Percentiles rank a stretch among this genome's conserved stretches.
These are phyloP conservation scores for Smittium culicis DNA, from an alignment of 371 early-diverging fungal species.

Conservation along the genomic window DNA sequence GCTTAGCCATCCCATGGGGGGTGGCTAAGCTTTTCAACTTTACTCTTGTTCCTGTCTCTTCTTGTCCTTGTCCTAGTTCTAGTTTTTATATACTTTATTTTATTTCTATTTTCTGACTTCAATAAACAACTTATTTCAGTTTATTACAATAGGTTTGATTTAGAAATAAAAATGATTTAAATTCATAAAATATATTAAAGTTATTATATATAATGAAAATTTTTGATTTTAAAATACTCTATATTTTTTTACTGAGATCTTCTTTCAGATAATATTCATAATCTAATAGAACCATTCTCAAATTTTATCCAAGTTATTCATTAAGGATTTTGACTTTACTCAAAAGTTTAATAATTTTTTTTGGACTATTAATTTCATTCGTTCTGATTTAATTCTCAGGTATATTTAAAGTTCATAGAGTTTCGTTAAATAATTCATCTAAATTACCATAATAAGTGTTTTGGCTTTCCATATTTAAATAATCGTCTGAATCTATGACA, in stretches of 20 bases:
- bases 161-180: not conserved
- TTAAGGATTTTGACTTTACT: not conserved
- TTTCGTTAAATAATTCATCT: not conserved
- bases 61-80: no score
- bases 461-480: not conserved
- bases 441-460: not conserved
- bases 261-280: not conserved
- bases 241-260: not conserved
- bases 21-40: no score
- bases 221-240: no score
- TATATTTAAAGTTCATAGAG: not conserved
- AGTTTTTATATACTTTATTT: no score
- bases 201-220: no score
- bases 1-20: no score
- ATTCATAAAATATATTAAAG: not conserved
- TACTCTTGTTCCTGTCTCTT: no score
- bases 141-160: not conserved
- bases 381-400: not conserved
- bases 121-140: no score
- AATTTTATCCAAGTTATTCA: not conserved
- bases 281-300: not conserved
- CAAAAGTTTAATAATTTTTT: not conserved
- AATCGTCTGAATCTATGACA: not conserved
- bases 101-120: no score
- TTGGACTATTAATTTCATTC: not conserved